Base-by-base conservation (phyloP, 2,329 filamentous ascomycete species). In the Aaosphaeria arxii region DNA sequence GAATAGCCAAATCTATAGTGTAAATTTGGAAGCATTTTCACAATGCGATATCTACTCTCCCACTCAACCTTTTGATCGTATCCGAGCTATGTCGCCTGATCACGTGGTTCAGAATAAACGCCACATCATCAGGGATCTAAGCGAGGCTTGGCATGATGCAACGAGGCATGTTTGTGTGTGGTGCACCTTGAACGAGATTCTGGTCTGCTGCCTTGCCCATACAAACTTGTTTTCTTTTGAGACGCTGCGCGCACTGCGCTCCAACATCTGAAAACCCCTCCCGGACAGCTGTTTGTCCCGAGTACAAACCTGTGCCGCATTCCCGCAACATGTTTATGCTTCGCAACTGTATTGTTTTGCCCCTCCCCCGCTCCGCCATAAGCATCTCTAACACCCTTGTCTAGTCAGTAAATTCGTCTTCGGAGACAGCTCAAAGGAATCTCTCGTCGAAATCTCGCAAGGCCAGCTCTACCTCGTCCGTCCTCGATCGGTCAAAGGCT, bases 401-500 rank as follows among this genome's bases (percentile, higher is more conserved):
- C 49, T 66, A 95, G 90, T 95, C 59, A 88, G 89, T 74, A 96
- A 96, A 74, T 86, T 94, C 65, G 85, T 97, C 67, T 97, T 97
- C 70, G 85, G 86, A 56, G 91, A 95, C 70, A 83, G 83, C 63
- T 89, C 85, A 69, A 92, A 96, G 71, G 91, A 97, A 76, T 88
- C 90, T 42, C 84, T 99, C 67, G 90, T 96, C 73, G 91, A 97
- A 69, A 86, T 99, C 40, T 85, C 91, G 11, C 91, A 97, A 72
- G 94, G 94, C 67, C 91, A 97, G 72, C 89, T 99, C 40, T 99
- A 96, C 72, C 87, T 99, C 58, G 94, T 99, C 61, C 89, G 94
- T 62, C 94, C 94, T 7, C 83, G 90, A 43, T 97, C 92, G 6
- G 91, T 92, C 48, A 99, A 99, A 72, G 94, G 94, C 57, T 97